These are phyloP conservation scores for Theileria annulata DNA, from an alignment of 169 alveolate genomes.

Conservation along the genomic window DNA sequence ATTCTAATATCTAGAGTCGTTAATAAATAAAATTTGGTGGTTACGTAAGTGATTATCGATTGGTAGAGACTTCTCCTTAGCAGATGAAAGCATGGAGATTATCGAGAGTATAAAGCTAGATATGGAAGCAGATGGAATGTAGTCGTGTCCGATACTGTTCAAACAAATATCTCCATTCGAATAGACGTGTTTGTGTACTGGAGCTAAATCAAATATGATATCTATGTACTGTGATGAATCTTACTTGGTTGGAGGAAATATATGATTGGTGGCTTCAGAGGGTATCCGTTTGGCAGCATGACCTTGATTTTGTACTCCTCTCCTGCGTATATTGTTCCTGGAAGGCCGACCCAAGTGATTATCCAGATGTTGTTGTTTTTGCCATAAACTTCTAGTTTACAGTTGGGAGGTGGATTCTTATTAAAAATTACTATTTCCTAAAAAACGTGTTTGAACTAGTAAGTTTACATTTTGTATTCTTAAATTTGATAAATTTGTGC, in stretches of 20 bases:
- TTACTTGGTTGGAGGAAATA: conserved; percentile 77
- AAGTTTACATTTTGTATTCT: conserved; percentile 43
- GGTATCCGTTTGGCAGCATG: conserved; percentile 80
- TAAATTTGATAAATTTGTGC: conserved; percentile 40
- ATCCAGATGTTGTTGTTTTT: conserved; percentile 78
- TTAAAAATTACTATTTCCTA: conserved; percentile 68
- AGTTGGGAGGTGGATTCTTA: conserved; percentile 77
- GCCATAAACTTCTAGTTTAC: conserved; percentile 78
- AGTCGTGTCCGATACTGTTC: conserved; percentile 81
- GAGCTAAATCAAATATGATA: conserved; percentile 67
- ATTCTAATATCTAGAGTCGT: not conserved
- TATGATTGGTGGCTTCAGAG: conserved; percentile 82
- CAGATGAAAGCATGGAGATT: conserved; percentile 80
- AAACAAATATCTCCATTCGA: conserved; percentile 84
- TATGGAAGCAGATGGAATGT: conserved; percentile 80
- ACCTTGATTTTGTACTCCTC: conserved; percentile 78
- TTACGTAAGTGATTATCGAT: conserved; percentile 74
- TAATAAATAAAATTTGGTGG: not conserved
- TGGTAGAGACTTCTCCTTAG: conserved; percentile 80
- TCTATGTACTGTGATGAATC: conserved; percentile 8
- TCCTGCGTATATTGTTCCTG: conserved; percentile 77
- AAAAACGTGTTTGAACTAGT: not conserved
- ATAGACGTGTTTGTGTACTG: conserved; percentile 83
- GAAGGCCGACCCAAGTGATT: conserved; percentile 73
- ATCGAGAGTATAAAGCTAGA: conserved; percentile 77